Percentiles rank a stretch among this genome's conserved stretches.
phyloP scores from a whole-genome alignment of 257 asterid genomes.

The Agastache rugosa region DNA sequence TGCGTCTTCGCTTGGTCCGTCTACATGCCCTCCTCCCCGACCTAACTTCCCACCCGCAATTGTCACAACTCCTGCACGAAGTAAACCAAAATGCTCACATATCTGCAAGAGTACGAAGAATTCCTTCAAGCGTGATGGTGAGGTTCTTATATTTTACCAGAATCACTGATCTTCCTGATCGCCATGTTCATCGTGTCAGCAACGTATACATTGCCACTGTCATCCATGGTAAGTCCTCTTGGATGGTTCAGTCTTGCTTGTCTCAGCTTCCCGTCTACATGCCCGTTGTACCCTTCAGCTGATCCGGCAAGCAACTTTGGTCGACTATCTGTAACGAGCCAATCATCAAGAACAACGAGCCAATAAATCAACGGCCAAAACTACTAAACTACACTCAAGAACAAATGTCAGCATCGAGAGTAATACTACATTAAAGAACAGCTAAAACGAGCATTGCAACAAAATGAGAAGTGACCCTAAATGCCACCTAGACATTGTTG shows the following conservation, averaged over 20 bases:
- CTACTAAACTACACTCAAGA: background rate
- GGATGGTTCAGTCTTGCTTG: conserved; percentile 94
- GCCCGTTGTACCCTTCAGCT: conserved; percentile 87
- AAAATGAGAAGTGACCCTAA: background rate
- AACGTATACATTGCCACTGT: conserved; percentile 77
- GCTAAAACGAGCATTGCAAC: background rate
- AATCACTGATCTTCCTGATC: conserved; percentile 79
- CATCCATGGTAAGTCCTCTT: conserved; percentile 83
- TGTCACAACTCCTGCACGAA: conserved; percentile 78
- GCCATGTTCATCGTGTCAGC: conserved; percentile 98
- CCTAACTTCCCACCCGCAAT: conserved; percentile 86
- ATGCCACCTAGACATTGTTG: background rate
- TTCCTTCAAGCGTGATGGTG: conserved; percentile 4
- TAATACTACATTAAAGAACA: background rate
- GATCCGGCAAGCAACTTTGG: conserved; percentile 93
- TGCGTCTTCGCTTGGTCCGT: conserved; percentile 97
- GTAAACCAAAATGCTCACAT: background rate
- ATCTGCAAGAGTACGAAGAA: background rate
- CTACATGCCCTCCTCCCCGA: conserved; percentile 85
- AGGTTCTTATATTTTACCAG: conserved; percentile 50
- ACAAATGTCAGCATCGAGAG: background rate
- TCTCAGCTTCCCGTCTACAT: conserved; percentile 88
- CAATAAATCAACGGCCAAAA: background rate
- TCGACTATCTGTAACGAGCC: conserved; percentile 71
- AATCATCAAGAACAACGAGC: conserved; percentile 2